phyloP scores from a whole-genome alignment of 2,329 filamentous ascomycete species.

The Drechslera avenae region DNA sequence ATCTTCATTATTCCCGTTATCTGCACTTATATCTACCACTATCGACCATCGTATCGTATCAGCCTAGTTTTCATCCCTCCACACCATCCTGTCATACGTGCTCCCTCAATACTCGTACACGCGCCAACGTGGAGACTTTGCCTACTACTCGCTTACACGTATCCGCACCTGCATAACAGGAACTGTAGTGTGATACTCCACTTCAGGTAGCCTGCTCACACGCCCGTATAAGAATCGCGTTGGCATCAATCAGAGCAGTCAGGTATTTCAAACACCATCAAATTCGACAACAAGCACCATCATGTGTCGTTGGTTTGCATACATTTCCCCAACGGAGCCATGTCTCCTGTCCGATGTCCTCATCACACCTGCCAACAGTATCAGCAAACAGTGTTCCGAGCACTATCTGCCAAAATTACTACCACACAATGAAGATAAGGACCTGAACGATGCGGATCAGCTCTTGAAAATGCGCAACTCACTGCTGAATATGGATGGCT shows the following conservation, averaged over 20 bases:
- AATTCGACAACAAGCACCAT: background rate
- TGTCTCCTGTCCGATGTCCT: constrained; percentile 62
- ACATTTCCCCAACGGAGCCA: constrained; percentile 58
- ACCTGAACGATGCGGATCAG: constrained; percentile 51
- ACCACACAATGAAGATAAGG: constrained; percentile 50
- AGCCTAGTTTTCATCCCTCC: background rate
- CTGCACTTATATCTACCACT: background rate
- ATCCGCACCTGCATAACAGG: background rate
- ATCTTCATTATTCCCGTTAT: background rate
- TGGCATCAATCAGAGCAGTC: background rate
- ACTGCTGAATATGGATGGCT: constrained; percentile 61
- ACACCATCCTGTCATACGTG: background rate
- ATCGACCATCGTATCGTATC: background rate
- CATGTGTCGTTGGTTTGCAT: constrained; percentile 62
- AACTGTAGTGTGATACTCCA: constrained; percentile 1
- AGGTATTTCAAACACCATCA: background rate
- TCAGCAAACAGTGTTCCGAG: constrained; percentile 49
- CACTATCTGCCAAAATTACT: constrained; percentile 61
- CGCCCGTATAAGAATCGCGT: background rate
- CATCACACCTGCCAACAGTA: constrained; percentile 50
- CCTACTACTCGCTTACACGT: constrained; percentile 11
- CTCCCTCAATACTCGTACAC: constrained; percentile 1
- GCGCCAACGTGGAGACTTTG: background rate
- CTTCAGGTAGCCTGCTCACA: no score
- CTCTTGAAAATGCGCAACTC: constrained; percentile 57